phyloP scores from a whole-genome alignment of 2,329 filamentous ascomycete genomes.

The Orbilia ellipsospora region DNA sequence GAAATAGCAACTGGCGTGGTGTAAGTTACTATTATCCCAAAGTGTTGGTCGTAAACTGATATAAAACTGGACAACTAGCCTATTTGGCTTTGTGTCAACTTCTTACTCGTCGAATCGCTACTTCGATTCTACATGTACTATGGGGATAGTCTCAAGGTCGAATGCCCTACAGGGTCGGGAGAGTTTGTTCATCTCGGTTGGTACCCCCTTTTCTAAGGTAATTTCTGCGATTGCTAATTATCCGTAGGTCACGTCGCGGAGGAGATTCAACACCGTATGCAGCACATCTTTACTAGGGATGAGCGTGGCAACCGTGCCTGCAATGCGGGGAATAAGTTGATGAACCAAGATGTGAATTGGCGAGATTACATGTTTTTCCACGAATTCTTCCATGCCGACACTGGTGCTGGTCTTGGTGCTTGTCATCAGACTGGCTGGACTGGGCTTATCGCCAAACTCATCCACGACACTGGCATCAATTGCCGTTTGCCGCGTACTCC shows the following conservation, averaged over 20 bases:
- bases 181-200: constrained; percentile 90
- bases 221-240: too few relatives aligned
- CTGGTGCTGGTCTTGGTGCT: constrained; percentile 86
- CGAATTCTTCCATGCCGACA: constrained; percentile 96
- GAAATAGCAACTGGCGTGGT: constrained; percentile 97
- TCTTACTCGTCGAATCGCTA: constrained; percentile 91
- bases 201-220: neutral
- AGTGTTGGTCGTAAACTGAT: neutral
- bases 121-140: constrained; percentile 97
- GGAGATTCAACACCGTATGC: constrained; percentile 91
- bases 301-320: constrained; percentile 89
- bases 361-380: constrained; percentile 95
- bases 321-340: constrained; percentile 82
- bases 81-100: constrained; percentile 96
- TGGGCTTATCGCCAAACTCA: constrained; percentile 93
- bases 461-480: constrained; percentile 92
- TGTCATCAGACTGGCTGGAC: constrained; percentile 98
- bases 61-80: constrained; percentile 64
- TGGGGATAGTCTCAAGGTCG: constrained; percentile 84
- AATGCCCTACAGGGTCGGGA: constrained; percentile 92
- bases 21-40: constrained; percentile 51
- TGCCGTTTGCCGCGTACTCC: constrained; percentile 94
- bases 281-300: constrained; percentile 86
- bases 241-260: constrained; percentile 77
- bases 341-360: constrained; percentile 94